A percentile compares a stretch with the other conserved stretches of the same genome.
Conservation (phyloP, 208 protist genomes). For the Leptomonas pyrrhocoris region DNA sequence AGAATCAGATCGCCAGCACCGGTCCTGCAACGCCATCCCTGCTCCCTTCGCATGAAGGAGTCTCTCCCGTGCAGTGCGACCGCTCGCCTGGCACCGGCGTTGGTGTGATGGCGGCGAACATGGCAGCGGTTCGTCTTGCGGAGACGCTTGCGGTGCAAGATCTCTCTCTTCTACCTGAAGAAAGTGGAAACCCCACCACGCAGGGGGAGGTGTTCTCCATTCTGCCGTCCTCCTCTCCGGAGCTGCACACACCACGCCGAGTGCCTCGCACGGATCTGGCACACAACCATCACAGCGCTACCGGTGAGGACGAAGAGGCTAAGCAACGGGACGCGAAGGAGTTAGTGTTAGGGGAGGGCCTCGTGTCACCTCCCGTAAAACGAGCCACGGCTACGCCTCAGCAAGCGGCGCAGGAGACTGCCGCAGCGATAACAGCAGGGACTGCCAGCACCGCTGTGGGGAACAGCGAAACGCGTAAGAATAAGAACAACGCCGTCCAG, state of each 20-base stretch:
- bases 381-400: conserved; percentile 22
- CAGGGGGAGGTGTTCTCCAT: conserved; percentile 4
- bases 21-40: conserved; percentile 12
- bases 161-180: conserved; percentile 31
- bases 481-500: no score
- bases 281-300: not conserved
- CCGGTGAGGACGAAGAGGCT: not conserved
- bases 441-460: not conserved
- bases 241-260: conserved; percentile 11
- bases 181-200: not conserved
- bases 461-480: not conserved
- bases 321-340: conserved; percentile 8
- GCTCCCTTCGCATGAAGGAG: not conserved
- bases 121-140: not conserved
- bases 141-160: conserved; percentile 44
- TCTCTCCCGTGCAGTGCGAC: not conserved
- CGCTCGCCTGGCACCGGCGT: not conserved
- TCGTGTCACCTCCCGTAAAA: conserved; percentile 22
- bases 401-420: not conserved
- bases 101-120: not conserved
- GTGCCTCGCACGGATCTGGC: not conserved
- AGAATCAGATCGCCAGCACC: conserved; percentile 9
- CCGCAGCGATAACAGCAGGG: not conserved
- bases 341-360: conserved; percentile 19
- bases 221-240: conserved; percentile 9